Evolutionary conservation across 768 basidiomycete genomes (phyloP), one percentile per base, ranked within the genome.

Genomic region (Lentinula sp.): DNA sequence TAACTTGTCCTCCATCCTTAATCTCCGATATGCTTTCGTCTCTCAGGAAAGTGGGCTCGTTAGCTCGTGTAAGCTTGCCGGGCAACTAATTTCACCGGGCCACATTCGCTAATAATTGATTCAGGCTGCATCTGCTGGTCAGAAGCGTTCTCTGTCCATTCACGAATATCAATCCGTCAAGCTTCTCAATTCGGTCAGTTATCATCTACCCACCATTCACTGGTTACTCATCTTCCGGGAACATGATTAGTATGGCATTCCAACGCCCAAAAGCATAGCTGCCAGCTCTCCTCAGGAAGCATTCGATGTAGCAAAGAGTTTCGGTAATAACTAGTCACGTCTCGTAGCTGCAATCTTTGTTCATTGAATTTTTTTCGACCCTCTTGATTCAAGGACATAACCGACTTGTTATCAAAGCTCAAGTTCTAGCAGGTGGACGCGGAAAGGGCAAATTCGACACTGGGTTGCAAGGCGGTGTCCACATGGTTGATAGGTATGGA

Each of bases 111-210:
- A 32, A 60, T 60, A 33, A 58, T 45, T 57, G 33, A 62, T 35
- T 68, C 20, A 91, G 89, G 76, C 79, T 72, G 82, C 79, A 67
- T 86, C 85, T 83, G 84, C 85, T 69, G 84, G 87, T 71, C 94
- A 95, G 83, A 91, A 82, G 78, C 91, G 95, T 65, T 90, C 86
- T 73, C 85, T 98, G 68, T 96, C 94, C 28, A 95, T 99, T 69
- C 97, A 99, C 77, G 97, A 99, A 78, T 93, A 97, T 78, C 95
- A 98, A 75, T 96, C 95, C 48, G 90, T 98, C 74, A 87, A 88
- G 65, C 81, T 99, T 50, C 84, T 99, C 67, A 97, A 98, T 78
- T 88, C 93, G 65, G 96, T 98, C 71, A 68, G 81, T 69, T 7
- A 18, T 8, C 23, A 16, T 37, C 49, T 6, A 16, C 37, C 59